Base-by-base conservation (phyloP, 805 yeast genomes). In the Yamadazyma insecticola region DNA sequence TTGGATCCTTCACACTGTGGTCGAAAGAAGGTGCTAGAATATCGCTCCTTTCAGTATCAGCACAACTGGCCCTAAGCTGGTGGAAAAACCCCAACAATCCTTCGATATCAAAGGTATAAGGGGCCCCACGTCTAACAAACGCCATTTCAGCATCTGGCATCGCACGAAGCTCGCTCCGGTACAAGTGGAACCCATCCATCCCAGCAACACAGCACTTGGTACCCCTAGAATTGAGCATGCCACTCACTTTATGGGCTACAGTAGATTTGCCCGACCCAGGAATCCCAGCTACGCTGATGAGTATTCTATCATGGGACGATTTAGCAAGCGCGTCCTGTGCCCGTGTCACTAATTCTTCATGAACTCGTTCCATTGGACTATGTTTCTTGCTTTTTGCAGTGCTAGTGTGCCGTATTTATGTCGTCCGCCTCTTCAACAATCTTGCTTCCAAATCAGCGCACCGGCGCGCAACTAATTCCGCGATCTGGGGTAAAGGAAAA, bases 241-340 rank as follows among this genome's bases (percentile, higher is more conserved):
- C 17, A 3, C 69, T 70, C 3, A 86, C 59, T 3, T 54, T 33
- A 23, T 51, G 48, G 1, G 89, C 78, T 18, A 79, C 47, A 0
- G 94, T 83, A 5, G 89, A 71, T 50, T 87, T 87, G 0, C 96
- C 96, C 0, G 89, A 76, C 4, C 96, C 96, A 2, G 96, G 96
- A 0, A 78, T 69, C 1, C 96, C 96, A 3, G 79, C 78, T 9
- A 87, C 44, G 0, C 81, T 59, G 6, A 87, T 60, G n/a, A 81
- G 36, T 2, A 77, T 50, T 37, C 88, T 56, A 36, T 72, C 22
- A 13, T 21, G 17, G 9, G n/a, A 14, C n/a, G n/a, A 16, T 16
- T 16, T n/a, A n/a, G n/a, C n/a, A n/a, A n/a, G n/a, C n/a, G n/a
- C n/a, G n/a, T n/a, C n/a, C n/a, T n/a, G n/a, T n/a, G n/a, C n/a